A percentile compares a stretch with the other conserved stretches of the same genome.
These are phyloP conservation scores for Phytophthora melonis DNA, from an alignment of 352 stramenopile genomes.

Conservation along the genomic window DNA sequence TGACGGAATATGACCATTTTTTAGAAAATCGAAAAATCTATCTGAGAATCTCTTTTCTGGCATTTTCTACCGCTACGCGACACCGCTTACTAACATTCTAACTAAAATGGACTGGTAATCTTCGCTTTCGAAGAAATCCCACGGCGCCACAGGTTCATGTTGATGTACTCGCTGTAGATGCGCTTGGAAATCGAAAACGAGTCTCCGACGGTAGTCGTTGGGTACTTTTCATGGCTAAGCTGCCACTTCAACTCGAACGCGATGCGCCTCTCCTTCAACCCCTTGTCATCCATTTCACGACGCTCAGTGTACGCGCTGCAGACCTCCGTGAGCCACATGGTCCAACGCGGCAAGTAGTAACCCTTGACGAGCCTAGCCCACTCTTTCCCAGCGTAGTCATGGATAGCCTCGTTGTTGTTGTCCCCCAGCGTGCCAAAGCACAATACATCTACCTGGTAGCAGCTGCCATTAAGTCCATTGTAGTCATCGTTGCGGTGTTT, in stretches of 20 bases:
- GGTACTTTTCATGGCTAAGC: constrained; percentile 56
- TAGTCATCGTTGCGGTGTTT: too few species aligned
- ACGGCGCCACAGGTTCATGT: neutral
- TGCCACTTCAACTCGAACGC: constrained; percentile 80
- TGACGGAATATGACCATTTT: neutral
- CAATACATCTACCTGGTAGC: constrained; percentile 43
- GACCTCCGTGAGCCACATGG: constrained; percentile 74
- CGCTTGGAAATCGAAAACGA: neutral
- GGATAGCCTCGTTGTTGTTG: constrained; percentile 75
- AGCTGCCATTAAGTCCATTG: too few species aligned
- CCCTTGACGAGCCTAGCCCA: constrained; percentile 74
- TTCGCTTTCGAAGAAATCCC: neutral
- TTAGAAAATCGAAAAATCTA: too few species aligned
- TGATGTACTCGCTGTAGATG: neutral
- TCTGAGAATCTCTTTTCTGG: too few species aligned
- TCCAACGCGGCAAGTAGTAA: constrained; percentile 82
- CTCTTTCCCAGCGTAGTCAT: constrained; percentile 82
- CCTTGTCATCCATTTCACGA: constrained; percentile 59
- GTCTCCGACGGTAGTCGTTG: constrained; percentile 26
- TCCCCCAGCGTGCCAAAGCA: constrained; percentile 72
- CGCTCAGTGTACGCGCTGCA: constrained; percentile 65
- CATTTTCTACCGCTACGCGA: too few species aligned
- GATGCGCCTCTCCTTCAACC: constrained; percentile 52
- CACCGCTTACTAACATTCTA: too few species aligned
- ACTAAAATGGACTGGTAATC: too few species aligned